phyloP scores from a whole-genome alignment of 1,284 basidiomycete species.

The Porogramme epimiltina region DNA sequence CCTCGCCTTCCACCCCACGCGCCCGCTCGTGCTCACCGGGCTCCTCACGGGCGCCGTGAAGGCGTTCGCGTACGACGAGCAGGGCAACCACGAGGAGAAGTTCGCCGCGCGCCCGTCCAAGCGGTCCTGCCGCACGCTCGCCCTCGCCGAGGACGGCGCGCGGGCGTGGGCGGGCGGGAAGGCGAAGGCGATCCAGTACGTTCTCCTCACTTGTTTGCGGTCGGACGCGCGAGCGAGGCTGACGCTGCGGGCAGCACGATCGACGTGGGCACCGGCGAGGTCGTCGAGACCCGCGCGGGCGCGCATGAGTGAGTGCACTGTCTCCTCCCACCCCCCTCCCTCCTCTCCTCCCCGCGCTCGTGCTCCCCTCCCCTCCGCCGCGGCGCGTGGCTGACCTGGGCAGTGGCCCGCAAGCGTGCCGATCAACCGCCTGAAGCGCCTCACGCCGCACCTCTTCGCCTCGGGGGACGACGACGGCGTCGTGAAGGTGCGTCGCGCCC shows the following conservation, averaged over 20 bases:
- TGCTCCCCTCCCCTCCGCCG: too few species aligned
- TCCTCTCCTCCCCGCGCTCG: slow-evolving; percentile 1
- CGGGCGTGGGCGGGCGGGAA: slow-evolving; percentile 84
- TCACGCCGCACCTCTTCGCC: slow-evolving; percentile 71
- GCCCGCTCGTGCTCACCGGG: slow-evolving; percentile 72
- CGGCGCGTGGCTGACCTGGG: slow-evolving; percentile 40
- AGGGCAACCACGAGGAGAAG: slow-evolving; percentile 52
- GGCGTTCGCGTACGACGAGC: slow-evolving; percentile 74
- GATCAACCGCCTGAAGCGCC: slow-evolving; percentile 79
- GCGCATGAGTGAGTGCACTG: slow-evolving; percentile 90
- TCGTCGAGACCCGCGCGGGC: slow-evolving; percentile 61
- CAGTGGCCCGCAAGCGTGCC: slow-evolving; percentile 60
- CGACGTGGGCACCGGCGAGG: slow-evolving; percentile 65
- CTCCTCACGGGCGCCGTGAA: slow-evolving; percentile 85
- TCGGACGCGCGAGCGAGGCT: not conserved
- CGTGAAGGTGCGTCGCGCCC: slow-evolving; percentile 68
- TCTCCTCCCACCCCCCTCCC: slow-evolving; percentile 1
- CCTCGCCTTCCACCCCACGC: slow-evolving; percentile 80
- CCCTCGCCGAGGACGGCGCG: slow-evolving; percentile 64
- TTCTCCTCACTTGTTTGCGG: too few species aligned
- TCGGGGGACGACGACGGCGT: slow-evolving; percentile 67
- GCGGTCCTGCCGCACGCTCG: slow-evolving; percentile 76
- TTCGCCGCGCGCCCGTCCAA: slow-evolving; percentile 69
- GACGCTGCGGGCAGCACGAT: slow-evolving; percentile 62
- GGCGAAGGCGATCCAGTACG: slow-evolving; percentile 78